Evolutionary conservation across 306 rosid genomes (phyloP).

Genomic region (Purshia tridentata): DNA sequence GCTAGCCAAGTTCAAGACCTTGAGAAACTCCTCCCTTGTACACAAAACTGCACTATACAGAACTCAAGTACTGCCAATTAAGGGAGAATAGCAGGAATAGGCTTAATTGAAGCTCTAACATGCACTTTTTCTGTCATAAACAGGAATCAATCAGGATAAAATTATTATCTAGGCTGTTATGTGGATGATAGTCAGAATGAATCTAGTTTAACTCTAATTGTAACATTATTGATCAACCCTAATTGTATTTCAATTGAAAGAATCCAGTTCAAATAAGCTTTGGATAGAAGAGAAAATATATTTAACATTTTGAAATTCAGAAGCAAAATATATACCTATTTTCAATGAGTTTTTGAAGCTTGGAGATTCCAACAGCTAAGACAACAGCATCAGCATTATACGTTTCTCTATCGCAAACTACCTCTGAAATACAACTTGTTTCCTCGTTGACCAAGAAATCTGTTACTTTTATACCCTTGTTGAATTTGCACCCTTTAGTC

Average conservation of each 20-base stretch:
- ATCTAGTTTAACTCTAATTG: conserved; percentile 1
- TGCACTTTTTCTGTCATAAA: neutral
- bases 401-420: conserved; percentile 35
- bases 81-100: conserved; percentile 23
- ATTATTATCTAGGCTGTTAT: neutral
- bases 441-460: conserved; percentile 39
- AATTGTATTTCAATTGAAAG: no score
- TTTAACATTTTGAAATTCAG: neutral
- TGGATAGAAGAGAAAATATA: neutral
- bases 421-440: conserved; percentile 39
- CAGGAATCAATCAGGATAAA: neutral
- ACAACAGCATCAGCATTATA: conserved; percentile 53
- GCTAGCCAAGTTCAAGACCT: conserved; percentile 51
- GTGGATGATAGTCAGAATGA: neutral
- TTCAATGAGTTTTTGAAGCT: conserved; percentile 46
- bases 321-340: conserved; percentile 33
- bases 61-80: conserved; percentile 27
- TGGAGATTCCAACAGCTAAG: conserved; percentile 45
- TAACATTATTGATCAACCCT: neutral
- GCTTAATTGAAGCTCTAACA: conserved; percentile 9
- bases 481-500: conserved; percentile 45
- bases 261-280: neutral
- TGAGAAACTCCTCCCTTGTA: conserved; percentile 55
- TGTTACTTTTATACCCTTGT: conserved; percentile 37
- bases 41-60: conserved; percentile 52